Evolutionary conservation across 2,329 filamentous ascomycete genomes (phyloP), one percentile per base, ranked within the genome.

Genomic region (Colletotrichum liriopes): DNA sequence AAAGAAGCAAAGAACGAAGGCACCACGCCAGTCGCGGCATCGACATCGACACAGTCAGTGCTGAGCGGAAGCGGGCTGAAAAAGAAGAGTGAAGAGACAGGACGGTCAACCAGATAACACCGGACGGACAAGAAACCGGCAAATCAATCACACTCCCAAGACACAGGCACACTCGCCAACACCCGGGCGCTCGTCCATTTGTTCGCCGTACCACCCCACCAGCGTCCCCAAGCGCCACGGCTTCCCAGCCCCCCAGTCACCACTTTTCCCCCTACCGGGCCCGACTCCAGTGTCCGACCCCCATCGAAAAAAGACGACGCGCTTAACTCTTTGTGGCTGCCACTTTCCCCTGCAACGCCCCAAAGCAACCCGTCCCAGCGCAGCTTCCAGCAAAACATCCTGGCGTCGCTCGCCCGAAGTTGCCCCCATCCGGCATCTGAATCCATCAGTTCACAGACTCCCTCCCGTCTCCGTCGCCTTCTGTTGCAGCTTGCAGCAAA

Each of bases 401-500:
- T 37, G 39, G 70, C 39, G 70, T 72, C 70, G 60, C 70, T 72
- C 70, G 70, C 70, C 69, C 65, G 58, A 72, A 72, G 59, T 72
- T 54, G 52, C 52, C 45, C 60, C 52, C 65, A 55, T 37, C 52
- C 11, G 52, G 52, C 69, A 52, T 69, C 59, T 69, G 52, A 52
- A 69, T 59, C 52, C 70, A 69, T 55, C 43, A 63, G 65, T 59
- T 71, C 58, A 64, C 65, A 59, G 69, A 72, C 65, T 72, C 65
- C 65, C 69, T 60, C 35, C 60, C 32, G n/a, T 51, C 41, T 55
- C 45, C n/a, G 9, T 37, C 23, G 41, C 65, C 43, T 68, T 62
- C 65, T 72, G 69, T 60, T 70, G 70, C 70, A 72, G 70, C 70
- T 69, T 63, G 69, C 69, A 72, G 65, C 65, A 68, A 51, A 62